phyloP scores from a whole-genome alignment of 2,329 filamentous ascomycete genomes.

The Allantophomopsis lycopodina region DNA sequence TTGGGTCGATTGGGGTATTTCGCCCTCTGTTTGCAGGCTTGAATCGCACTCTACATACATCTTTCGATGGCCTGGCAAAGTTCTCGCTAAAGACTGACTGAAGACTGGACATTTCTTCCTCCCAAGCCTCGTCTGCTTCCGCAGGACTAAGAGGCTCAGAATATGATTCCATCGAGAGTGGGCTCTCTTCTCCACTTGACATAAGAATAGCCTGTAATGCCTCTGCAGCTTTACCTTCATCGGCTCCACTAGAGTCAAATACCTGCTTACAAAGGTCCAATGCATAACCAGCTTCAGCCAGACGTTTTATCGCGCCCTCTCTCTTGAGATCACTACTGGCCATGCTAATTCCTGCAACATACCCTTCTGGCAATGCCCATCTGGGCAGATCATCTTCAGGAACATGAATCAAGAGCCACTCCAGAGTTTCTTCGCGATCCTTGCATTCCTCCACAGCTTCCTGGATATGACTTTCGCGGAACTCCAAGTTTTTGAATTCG shows the following conservation, averaged over 20 bases:
- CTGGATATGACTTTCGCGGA: slow-evolving; percentile 77
- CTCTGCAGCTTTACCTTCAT: slow-evolving; percentile 69
- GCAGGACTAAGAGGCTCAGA: slow-evolving; percentile 24
- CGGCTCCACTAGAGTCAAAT: slow-evolving; percentile 52
- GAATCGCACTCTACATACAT: slow-evolving; percentile 59
- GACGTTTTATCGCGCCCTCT: slow-evolving; percentile 70
- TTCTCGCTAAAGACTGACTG: slow-evolving; percentile 75
- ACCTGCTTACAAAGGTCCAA: slow-evolving; percentile 69
- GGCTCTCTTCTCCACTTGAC: slow-evolving; percentile 28
- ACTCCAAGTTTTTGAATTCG: slow-evolving; percentile 67
- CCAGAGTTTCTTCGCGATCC: slow-evolving; percentile 80
- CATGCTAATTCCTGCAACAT: slow-evolving; percentile 79
- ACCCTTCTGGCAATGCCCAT: slow-evolving; percentile 86
- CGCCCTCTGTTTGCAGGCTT: slow-evolving; percentile 36
- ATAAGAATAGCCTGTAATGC: slow-evolving; percentile 61
- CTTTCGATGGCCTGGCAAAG: slow-evolving; percentile 44
- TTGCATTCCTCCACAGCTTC: slow-evolving; percentile 83
- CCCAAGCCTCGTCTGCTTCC: slow-evolving; percentile 51
- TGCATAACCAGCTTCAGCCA: slow-evolving; percentile 75
- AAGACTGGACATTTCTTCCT: slow-evolving; percentile 72
- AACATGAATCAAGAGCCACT: slow-evolving; percentile 94
- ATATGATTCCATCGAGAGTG: slow-evolving; percentile 22
- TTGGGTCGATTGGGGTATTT: slow-evolving; percentile 34
- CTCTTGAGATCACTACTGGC: slow-evolving; percentile 68
- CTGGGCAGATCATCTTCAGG: slow-evolving; percentile 91